A percentile compares a stretch with the other conserved stretches of the same genome.
Conservation (phyloP, 1,284 basidiomycete genomes). For the Trichosporon inkin region DNA sequence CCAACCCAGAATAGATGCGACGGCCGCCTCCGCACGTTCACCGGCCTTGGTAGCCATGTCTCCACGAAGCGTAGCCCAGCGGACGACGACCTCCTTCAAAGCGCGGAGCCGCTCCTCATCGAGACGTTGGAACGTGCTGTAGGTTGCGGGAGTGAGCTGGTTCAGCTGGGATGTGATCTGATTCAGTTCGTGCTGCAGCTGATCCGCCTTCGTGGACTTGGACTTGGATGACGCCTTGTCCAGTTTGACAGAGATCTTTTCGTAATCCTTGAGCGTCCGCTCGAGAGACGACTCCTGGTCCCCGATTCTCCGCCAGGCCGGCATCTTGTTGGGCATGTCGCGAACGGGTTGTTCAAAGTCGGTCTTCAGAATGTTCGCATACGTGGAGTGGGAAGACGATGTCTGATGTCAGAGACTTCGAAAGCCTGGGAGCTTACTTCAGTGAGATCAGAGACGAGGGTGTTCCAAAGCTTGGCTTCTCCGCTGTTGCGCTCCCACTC, state of each 20-base stretch:
- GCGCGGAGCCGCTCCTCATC: slow-evolving; percentile 43
- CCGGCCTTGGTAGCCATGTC: slow-evolving; percentile 44
- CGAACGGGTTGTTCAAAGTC: slow-evolving; percentile 45
- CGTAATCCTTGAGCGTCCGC: slow-evolving; percentile 46
- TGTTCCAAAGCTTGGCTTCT: slow-evolving; percentile 42
- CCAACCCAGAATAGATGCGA: slow-evolving; percentile 43
- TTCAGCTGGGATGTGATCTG: slow-evolving; percentile 36
- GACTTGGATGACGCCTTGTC: slow-evolving; percentile 46
- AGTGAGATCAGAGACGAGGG: slow-evolving; percentile 41
- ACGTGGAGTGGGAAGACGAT: slow-evolving; percentile 39
- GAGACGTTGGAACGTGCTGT: slow-evolving; percentile 44
- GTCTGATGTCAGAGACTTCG: slow-evolving; percentile 29
- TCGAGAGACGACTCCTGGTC: slow-evolving; percentile 46
- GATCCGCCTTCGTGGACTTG: slow-evolving; percentile 39
- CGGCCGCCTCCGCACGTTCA: slow-evolving; percentile 40
- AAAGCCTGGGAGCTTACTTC: slow-evolving; percentile 36
- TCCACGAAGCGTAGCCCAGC: slow-evolving; percentile 46
- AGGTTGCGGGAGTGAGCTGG: slow-evolving; percentile 42
- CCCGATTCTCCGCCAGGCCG: slow-evolving; percentile 39
- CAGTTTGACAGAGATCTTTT: slow-evolving; percentile 43
- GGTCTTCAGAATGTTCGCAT: slow-evolving; percentile 33
- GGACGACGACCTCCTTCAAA: slow-evolving; percentile 48
- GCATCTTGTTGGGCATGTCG: slow-evolving; percentile 43
- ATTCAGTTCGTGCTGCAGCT: slow-evolving; percentile 34
- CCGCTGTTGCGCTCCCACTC: slow-evolving; percentile 42